Conservation (phyloP, 2,329 filamentous ascomycete genomes). For the Calonectria leucothoes region DNA sequence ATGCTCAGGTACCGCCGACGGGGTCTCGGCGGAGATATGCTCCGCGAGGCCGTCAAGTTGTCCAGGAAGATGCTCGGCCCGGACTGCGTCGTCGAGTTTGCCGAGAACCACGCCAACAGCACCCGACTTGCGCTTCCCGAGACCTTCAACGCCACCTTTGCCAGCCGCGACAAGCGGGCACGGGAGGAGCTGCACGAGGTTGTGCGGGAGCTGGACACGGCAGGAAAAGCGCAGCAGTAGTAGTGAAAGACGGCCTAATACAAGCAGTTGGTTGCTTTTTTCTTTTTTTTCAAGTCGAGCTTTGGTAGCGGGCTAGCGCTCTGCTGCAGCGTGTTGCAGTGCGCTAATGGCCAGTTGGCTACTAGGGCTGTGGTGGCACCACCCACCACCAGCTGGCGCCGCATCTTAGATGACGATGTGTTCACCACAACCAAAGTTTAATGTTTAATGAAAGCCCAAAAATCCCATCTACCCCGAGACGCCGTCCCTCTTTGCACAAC, state of each 20-base stretch:
- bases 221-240: neutral
- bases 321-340: neutral
- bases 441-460: neutral
- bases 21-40: conserved; percentile 77
- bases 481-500: neutral
- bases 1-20: conserved; percentile 74
- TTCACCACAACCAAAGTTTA: neutral
- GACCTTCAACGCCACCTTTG: conserved; percentile 69
- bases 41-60: conserved; percentile 76
- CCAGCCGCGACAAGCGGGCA: conserved; percentile 66
- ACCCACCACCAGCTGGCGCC: neutral
- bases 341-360: neutral
- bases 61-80: conserved; percentile 73
- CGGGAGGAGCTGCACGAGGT: conserved; percentile 47
- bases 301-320: too few relatives aligned
- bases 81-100: conserved; percentile 74
- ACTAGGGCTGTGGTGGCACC: neutral
- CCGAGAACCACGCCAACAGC: conserved; percentile 81
- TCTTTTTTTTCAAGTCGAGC: too few relatives aligned
- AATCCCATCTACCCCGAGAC: neutral
- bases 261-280: neutral
- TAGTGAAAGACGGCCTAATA: neutral
- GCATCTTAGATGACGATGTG: conserved; percentile 4
- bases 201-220: neutral
- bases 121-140: conserved; percentile 63